These are phyloP conservation scores for Colletotrichum sojae DNA, from an alignment of 2,329 filamentous ascomycete genomes.

Conservation along the genomic window DNA sequence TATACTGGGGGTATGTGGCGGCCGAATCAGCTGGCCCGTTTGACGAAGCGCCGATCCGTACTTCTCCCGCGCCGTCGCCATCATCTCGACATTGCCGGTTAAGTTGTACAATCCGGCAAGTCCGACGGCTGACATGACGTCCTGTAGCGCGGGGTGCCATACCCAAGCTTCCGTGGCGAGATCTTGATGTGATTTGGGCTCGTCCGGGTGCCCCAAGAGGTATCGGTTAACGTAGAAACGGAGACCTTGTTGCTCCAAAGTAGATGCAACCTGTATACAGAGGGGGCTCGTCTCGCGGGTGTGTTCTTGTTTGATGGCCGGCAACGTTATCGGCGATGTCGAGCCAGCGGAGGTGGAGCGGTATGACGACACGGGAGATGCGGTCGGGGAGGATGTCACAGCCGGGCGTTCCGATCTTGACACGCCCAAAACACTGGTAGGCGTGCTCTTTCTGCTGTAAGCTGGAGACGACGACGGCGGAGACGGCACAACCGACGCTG, in stretches of 20 bases:
- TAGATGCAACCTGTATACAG: slow-evolving; percentile 55
- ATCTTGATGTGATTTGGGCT: slow-evolving; percentile 56
- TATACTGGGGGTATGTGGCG: slow-evolving; percentile 51
- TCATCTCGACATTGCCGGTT: slow-evolving; percentile 60
- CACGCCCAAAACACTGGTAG: slow-evolving; percentile 7
- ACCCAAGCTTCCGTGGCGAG: slow-evolving; percentile 55
- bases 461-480: slow-evolving; percentile 44
- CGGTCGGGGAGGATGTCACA: slow-evolving; percentile 30
- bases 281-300: slow-evolving; percentile 25
- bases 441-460: slow-evolving; percentile 32
- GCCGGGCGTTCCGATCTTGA: neutral
- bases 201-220: slow-evolving; percentile 65
- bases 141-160: slow-evolving; percentile 56
- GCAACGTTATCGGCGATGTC: slow-evolving; percentile 30
- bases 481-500: slow-evolving; percentile 37
- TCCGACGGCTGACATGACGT: slow-evolving; percentile 70
- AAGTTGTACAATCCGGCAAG: slow-evolving; percentile 71
- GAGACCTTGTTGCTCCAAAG: slow-evolving; percentile 61
- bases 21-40: slow-evolving; percentile 58
- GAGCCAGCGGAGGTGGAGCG: slow-evolving; percentile 16
- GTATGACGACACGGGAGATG: slow-evolving; percentile 43
- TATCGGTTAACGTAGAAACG: slow-evolving; percentile 68
- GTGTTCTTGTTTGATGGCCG: slow-evolving; percentile 29
- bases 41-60: slow-evolving; percentile 68
- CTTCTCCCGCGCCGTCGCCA: slow-evolving; percentile 62